phyloP scores from a whole-genome alignment of 441 rosid species.

The Populus hybrid region DNA sequence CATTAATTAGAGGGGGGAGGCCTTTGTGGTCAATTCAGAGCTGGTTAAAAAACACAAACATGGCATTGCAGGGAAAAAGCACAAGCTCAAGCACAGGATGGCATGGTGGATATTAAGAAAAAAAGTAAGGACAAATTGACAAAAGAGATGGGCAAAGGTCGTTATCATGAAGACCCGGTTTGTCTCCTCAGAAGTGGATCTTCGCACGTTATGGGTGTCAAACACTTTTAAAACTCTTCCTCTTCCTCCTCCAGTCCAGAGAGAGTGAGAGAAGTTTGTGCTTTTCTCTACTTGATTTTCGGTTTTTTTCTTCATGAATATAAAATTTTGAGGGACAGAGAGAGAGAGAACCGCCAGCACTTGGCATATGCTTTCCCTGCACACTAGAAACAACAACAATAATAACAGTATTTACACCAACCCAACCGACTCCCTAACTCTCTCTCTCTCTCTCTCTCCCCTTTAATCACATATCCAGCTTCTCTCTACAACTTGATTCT shows the following conservation, averaged over 20 bases:
- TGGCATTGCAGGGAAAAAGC: constrained; percentile 6
- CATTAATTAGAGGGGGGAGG: background rate
- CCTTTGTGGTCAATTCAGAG: background rate
- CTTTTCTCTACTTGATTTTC: background rate
- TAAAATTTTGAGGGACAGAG: background rate
- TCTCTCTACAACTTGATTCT: background rate
- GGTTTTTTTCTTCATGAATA: background rate
- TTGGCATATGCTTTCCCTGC: constrained; percentile 8
- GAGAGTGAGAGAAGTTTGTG: background rate
- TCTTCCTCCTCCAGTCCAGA: background rate
- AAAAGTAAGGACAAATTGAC: constrained; percentile 10
- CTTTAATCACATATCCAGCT: constrained; percentile 10
- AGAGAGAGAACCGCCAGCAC: constrained; percentile 14
- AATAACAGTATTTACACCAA: constrained; percentile 12
- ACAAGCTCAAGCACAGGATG: background rate
- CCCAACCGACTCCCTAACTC: constrained; percentile 12
- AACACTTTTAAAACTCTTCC: background rate
- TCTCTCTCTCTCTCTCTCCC: background rate
- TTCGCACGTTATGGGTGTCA: constrained; percentile 51
- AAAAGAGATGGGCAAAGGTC: constrained; percentile 25
- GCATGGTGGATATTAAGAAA: constrained; percentile 11
- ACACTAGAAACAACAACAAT: background rate
- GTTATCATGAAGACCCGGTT: constrained; percentile 38
- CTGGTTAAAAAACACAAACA: background rate
- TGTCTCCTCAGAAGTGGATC: constrained; percentile 60